Conservation (phyloP, 257 asterid species). For the Lantana camara region DNA sequence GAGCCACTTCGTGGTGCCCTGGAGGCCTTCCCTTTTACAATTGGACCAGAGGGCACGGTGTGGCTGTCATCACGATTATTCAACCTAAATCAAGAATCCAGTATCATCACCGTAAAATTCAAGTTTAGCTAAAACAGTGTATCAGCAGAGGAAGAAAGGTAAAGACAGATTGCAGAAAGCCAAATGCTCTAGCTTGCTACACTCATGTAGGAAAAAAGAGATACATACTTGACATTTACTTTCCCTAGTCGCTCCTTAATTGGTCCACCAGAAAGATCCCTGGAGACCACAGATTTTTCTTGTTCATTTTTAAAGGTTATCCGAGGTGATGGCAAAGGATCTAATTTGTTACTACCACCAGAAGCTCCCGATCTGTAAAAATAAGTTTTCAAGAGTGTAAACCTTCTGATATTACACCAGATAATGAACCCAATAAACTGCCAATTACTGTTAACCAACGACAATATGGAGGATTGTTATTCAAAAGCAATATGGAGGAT, state of each 20-base stretch:
- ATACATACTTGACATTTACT: slow-evolving; percentile 74
- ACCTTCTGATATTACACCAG: background rate
- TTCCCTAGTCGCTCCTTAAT: slow-evolving; percentile 76
- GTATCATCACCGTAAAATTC: slow-evolving; percentile 19
- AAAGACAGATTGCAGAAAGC: slow-evolving; percentile 18
- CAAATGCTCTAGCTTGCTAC: no score
- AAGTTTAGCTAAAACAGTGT: background rate
- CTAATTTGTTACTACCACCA: slow-evolving; percentile 58
- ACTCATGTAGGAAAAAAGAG: slow-evolving; percentile 18
- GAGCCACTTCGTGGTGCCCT: slow-evolving; percentile 85
- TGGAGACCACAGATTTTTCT: slow-evolving; percentile 65
- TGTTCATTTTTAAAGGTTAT: slow-evolving; percentile 68
- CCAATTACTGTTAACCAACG: background rate
- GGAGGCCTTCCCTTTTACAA: slow-evolving; percentile 86
- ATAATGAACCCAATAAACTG: slow-evolving; percentile 15
- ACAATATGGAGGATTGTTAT: background rate
- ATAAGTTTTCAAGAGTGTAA: slow-evolving; percentile 22
- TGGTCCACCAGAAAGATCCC: slow-evolving; percentile 65
- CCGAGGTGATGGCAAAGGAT: slow-evolving; percentile 69
- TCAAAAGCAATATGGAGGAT: background rate
- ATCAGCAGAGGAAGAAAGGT: slow-evolving; percentile 10
- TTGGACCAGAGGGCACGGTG: slow-evolving; percentile 49
- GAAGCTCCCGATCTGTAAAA: slow-evolving; percentile 66
- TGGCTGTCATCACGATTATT: slow-evolving; percentile 74
- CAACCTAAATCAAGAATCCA: slow-evolving; percentile 53